Conservation (phyloP, 129 eudicot genomes). For the Centrapalus pauciflorus region DNA sequence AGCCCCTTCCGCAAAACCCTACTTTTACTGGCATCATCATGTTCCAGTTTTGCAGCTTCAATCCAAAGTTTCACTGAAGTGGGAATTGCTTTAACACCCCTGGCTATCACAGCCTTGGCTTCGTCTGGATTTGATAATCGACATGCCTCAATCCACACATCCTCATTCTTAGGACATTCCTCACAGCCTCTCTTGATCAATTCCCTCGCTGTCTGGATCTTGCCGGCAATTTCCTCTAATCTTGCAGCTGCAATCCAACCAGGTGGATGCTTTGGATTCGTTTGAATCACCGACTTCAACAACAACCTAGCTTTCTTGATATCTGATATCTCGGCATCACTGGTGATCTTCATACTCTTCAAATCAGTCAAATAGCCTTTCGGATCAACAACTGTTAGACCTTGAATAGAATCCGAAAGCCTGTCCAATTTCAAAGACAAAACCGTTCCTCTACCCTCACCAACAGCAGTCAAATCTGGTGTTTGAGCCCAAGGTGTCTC, state of each 20-base stretch:
- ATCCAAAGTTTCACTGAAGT: conserved; percentile 91
- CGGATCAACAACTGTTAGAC: conserved; percentile 84
- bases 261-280: conserved; percentile 86
- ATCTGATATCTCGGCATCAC: conserved; percentile 94
- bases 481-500: conserved; percentile 92
- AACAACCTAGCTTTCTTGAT: conserved; percentile 81
- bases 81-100: conserved; percentile 80
- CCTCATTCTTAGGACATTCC: conserved; percentile 92
- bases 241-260: conserved; percentile 98
- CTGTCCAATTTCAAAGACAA: conserved; percentile 76
- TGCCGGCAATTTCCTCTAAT: conserved; percentile 89
- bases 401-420: conserved; percentile 82
- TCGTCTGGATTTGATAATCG: conserved; percentile 63
- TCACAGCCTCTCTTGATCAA: conserved; percentile 74
- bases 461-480: conserved; percentile 95
- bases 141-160: conserved; percentile 92
- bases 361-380: conserved; percentile 90
- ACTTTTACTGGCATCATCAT: conserved; percentile 66
- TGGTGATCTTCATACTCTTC: conserved; percentile 91
- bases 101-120: conserved; percentile 93
- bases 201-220: conserved; percentile 64
- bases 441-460: conserved; percentile 95
- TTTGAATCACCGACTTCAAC: conserved; percentile 77
- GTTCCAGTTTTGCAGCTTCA: conserved; percentile 82
- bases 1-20: conserved; percentile 86